Base-by-base conservation (phyloP, 345 rosid genomes). In the Fremontodendron californicum region DNA sequence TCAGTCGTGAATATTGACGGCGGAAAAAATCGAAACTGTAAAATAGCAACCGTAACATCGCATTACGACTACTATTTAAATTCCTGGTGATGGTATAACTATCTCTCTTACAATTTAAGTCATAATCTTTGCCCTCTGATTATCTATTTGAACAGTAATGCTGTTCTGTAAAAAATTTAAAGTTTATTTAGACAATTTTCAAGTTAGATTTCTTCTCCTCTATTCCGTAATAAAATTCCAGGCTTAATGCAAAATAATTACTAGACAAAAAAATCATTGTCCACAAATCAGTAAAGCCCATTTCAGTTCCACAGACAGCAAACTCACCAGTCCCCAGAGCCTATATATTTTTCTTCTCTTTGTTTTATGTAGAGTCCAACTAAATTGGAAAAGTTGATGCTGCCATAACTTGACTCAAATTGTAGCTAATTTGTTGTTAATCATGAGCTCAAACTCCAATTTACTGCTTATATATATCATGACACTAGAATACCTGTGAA, bases 381-480 rank as follows among this genome's bases (percentile, higher is more conserved):
- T 29, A 29, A 16, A 29, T 18, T 3, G 54, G 1, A 68, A 69
- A 69, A 29, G 57, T 43, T 23, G 37, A 68, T 7, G n/a, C 73
- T 15, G 54, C 39, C 25, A 25, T 8, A 68, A 46, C 57, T 46
- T 31, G 6, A 69, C 57, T 69, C 57, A 69, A 21, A 46, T 46
- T 69, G 39, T 46, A 69, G 15, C 55, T 46, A 27, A 27, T 16
- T 7, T 25, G 19, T 25, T 45, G 55, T 45, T 43, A 69, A 13
- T 69, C 52, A 69, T 46, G 57, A 69, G 55, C 35, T 69, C 35
- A 69, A 69, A 69, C 55, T 21, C 55, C 39, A 25, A 43, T 45
- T 69, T 16, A 46, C 12, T 33, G 40, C 25, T 48, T 18, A 70
- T n/a, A n/a, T n/a, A n/a, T 19, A 48, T 46, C n/a, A 65, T 23